Base-by-base conservation (phyloP, 768 basidiomycete genomes). In the Auricularia cornea region DNA sequence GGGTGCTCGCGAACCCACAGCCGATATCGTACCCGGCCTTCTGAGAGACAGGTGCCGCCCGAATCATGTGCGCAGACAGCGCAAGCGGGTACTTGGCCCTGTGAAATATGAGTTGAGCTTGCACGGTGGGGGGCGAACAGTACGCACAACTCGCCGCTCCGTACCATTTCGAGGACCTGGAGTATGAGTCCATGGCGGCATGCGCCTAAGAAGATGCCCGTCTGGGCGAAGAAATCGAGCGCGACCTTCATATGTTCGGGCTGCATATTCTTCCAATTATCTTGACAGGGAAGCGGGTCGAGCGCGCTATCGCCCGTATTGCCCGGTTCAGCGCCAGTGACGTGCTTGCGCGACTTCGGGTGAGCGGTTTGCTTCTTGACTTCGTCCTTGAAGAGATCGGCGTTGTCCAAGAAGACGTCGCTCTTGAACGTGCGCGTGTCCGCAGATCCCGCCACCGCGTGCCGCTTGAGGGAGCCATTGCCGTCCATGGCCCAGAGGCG, bases 51-150 rank as follows among this genome's bases (percentile, higher is more conserved):
- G 66, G 66, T 38, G 64, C 67, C 1, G 59, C 41, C 1, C 64
- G 31, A 1, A 70, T 59, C 3, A 71, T 59, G 44, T 60, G 62
- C 11, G 40, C 54, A 2, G 68, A 30, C 5, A 68, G 38, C 0
- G 66, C 68, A 1, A 72, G 60, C 3, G 66, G 63, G 52, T 69
- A 73, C 60, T 72, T 70, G n/a, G 69, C 67, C 5, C 69, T 71
- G 32, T 23, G 4, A 33, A 20, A 48, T 20, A 18, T 48, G 6
- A 48, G 44, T 35, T 35, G 8, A 8, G 14, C 14, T 35, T 35
- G 44, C 12, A 20, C 18, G 6, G 6, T 48, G 6, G 44, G 18
- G 6, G 12, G 44, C 2, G 44, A 6, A 14, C 23, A 2, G 10
- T 11, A 60, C 60, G 32, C 28, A 60, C 60, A 60, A 23, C 23